Conservation (phyloP, 2,329 filamentous ascomycete species). For the Talaromyces sp. region DNA sequence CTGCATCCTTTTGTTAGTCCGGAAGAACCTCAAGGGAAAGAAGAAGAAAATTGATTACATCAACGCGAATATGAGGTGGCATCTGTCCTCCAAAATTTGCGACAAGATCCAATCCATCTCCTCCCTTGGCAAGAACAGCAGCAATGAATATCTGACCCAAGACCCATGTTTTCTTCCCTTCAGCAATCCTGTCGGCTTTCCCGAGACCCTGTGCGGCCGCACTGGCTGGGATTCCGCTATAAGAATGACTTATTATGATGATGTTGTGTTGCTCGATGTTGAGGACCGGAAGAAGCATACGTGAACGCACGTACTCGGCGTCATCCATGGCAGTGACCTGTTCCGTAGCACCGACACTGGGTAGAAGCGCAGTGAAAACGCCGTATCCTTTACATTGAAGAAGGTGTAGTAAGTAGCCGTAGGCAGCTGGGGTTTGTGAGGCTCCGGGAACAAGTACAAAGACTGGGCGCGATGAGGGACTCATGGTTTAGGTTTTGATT, state of each 20-base stretch:
- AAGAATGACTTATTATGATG: constrained; percentile 18
- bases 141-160: constrained; percentile 26
- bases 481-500: not conserved
- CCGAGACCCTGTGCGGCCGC: constrained; percentile 5
- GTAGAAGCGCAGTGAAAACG: constrained; percentile 9
- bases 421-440: constrained; percentile 5
- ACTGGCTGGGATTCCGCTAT: constrained; percentile 12
- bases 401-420: constrained; percentile 11
- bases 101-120: constrained; percentile 15
- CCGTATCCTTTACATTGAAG: constrained; percentile 13
- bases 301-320: constrained; percentile 16
- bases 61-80: constrained; percentile 20
- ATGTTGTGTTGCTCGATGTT: constrained; percentile 11
- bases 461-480: not conserved
- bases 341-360: constrained; percentile 15
- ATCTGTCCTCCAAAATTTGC: constrained; percentile 21
- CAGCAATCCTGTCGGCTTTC: constrained; percentile 15
- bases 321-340: constrained; percentile 9
- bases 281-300: constrained; percentile 13
- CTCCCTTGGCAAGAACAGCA: constrained; percentile 20
- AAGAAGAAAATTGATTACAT: constrained; percentile 12
- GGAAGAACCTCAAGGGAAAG: no score
- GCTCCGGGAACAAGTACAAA: constrained; percentile 16
- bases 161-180: constrained; percentile 23
- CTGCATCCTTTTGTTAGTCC: not conserved